phyloP scores from a whole-genome alignment of 768 basidiomycete species.

The Baorangia bicolor region DNA sequence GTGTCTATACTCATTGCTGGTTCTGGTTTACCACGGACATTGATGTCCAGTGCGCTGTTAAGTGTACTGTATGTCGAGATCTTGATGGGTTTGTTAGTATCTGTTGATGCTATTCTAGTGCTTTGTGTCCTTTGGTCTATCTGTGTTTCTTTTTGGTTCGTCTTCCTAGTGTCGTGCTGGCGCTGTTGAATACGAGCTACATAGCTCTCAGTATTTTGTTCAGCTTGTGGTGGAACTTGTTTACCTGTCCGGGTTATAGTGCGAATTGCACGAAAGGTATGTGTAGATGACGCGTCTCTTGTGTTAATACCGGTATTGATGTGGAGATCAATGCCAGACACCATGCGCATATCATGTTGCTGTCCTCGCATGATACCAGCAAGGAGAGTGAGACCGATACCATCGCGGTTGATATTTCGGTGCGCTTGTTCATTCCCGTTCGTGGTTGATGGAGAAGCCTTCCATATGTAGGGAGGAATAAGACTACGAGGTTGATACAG shows the following conservation, averaged over 20 bases:
- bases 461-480: not conserved
- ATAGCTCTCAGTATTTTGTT: not conserved
- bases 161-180: not conserved
- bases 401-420: not conserved
- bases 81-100: not conserved
- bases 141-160: too few relatives aligned
- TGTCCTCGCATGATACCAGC: slow-evolving; percentile 2
- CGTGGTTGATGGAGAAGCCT: slow-evolving; percentile 4
- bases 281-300: not conserved
- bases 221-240: not conserved
- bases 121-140: not conserved
- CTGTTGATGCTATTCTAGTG: not conserved
- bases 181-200: not conserved
- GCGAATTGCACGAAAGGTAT: not conserved
- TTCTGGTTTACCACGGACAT: not conserved
- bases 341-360: not conserved
- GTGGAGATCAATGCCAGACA: not conserved
- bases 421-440: slow-evolving; percentile 9
- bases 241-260: not conserved
- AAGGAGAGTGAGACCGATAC: not conserved
- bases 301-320: not conserved
- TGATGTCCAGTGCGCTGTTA: not conserved
- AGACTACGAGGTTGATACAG: slow-evolving; percentile 1
- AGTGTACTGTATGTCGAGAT: not conserved
- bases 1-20: not conserved